These are phyloP conservation scores for Lactarius vividus DNA, from an alignment of 768 basidiomycete species.

Conservation along the genomic window DNA sequence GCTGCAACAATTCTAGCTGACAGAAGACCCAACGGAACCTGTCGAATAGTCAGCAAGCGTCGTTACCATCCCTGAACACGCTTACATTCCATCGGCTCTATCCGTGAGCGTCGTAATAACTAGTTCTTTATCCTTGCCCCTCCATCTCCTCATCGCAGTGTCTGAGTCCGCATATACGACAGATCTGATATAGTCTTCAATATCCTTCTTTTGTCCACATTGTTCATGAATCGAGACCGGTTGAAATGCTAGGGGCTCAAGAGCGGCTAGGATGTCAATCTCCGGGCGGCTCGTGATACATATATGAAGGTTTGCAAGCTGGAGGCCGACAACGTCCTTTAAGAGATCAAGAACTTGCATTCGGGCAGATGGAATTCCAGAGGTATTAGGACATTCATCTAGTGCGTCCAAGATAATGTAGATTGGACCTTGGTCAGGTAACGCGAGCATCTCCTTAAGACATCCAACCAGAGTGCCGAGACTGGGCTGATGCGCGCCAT, in stretches of 20 bases:
- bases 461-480: neutral
- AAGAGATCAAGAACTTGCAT: neutral
- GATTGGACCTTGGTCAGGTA: neutral
- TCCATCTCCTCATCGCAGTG: neutral
- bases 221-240: neutral
- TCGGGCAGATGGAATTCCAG: neutral
- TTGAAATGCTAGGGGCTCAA: neutral
- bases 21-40: neutral
- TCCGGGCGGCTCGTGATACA: neutral
- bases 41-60: neutral
- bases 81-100: neutral
- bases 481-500: neutral
- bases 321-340: neutral
- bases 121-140: neutral
- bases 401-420: neutral
- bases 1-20: neutral
- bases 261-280: neutral
- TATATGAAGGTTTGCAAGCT: neutral
- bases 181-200: neutral
- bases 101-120: neutral
- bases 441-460: neutral
- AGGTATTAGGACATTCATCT: constrained; percentile 1
- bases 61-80: neutral
- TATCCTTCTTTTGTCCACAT: neutral
- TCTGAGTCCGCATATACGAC: neutral